Percentiles rank a stretch among this genome's conserved stretches.
These are phyloP conservation scores for Naganishia onofrii DNA, from an alignment of 768 basidiomycete species.

Conservation along the genomic window DNA sequence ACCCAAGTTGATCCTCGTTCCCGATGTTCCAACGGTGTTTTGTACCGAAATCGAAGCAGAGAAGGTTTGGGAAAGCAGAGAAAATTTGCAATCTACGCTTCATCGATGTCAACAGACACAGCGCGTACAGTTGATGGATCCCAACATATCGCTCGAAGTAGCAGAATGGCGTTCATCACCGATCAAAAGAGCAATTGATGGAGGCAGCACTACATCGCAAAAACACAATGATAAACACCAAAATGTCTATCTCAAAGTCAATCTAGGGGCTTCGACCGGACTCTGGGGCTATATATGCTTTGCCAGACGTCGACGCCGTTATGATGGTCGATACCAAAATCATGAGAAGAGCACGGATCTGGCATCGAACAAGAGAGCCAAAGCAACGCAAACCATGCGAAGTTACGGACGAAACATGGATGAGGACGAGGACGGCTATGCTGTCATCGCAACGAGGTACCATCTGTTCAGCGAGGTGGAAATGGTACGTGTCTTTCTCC, in stretches of 20 bases:
- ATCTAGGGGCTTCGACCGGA: constrained; percentile 9
- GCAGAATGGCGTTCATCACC: constrained; percentile 9
- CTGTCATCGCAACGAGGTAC: constrained; percentile 7
- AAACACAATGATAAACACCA: neutral
- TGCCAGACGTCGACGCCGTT: neutral
- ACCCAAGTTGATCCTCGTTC: constrained; percentile 16
- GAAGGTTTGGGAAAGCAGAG: neutral
- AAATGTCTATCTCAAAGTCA: constrained; percentile 10
- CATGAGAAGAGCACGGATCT: neutral
- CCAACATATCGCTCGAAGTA: neutral
- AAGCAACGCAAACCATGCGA: neutral
- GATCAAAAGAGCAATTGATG: neutral
- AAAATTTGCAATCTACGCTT: neutral
- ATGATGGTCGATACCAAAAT: constrained; percentile 13
- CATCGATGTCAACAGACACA: constrained; percentile 3
- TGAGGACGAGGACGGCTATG: constrained; percentile 10
- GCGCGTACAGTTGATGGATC: neutral
- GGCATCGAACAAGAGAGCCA: constrained; percentile 9
- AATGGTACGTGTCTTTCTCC: neutral
- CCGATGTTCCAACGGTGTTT: neutral
- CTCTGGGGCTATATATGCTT: constrained; percentile 24
- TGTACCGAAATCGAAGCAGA: neutral
- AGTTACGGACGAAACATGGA: neutral
- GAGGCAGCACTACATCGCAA: neutral
- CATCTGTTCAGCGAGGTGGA: constrained; percentile 21